Evolutionary conservation across 192 early-diverging fungal species (phyloP), one percentile per base, ranked within the genome.

Genomic region (Entophlyctis helioformis): DNA sequence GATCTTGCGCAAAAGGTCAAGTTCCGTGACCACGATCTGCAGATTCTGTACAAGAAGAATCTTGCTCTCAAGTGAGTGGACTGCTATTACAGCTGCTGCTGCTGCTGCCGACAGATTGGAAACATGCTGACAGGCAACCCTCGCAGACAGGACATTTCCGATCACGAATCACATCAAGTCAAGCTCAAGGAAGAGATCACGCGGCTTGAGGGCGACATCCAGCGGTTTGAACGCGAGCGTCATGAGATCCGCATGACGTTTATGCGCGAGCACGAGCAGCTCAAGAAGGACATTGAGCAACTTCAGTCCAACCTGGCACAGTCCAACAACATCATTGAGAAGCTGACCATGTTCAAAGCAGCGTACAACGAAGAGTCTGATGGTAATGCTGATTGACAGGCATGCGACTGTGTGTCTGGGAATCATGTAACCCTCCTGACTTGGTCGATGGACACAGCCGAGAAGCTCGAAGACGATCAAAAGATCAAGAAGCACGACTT

Each of bases 11-110:
- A 72, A 39, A 60, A 64, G 37, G 33, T 72, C 22, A 64, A 61
- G 32, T 72, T 72, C 36, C 48, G 60, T 4, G 69, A 72, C n/a
- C 51, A 72, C 20, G 69, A 72, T 57, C 23, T 66, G 19, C 59
- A 72, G 36, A 54, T 72, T 33, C 45, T 65, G 12, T 56, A 68
- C 36, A 46, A 56, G 31, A 72, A 63, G 36, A 72, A 68, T 33
- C 54, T 72, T 13, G 39, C 43, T 2, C 43, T 72, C 12, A 72
- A 72, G 64, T 66, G 48, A 29, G 55, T 10, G 16, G n/a, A n/a
- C n/a, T n/a, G n/a, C n/a, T n/a, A n/a, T n/a, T n/a, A n/a, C n/a
- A n/a, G n/a, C n/a, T n/a, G n/a, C n/a, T n/a, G n/a, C n/a, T n/a
- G n/a, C n/a, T 24, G 34, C 46, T 39, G 42, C 38, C n/a, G 35